phyloP scores from a whole-genome alignment of 805 yeast genomes.

The Saturnispora galanensis region DNA sequence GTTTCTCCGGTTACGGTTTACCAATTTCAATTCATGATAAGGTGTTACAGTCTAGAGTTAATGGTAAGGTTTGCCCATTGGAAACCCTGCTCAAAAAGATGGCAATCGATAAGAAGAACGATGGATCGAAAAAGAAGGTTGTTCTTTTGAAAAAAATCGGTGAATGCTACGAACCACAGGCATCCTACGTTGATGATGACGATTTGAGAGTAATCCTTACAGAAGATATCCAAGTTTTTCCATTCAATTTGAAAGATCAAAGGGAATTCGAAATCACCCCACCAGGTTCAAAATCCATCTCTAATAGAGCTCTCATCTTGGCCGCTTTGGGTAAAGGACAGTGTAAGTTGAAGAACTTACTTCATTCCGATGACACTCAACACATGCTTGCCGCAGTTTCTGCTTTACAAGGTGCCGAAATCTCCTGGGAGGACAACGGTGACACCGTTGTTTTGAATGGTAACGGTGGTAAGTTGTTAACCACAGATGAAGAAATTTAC shows the following conservation, averaged over 20 bases:
- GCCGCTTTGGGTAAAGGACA: conserved; percentile 88
- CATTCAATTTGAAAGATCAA: conserved; percentile 34
- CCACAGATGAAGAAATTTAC: conserved; percentile 61
- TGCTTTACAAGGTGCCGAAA: conserved; percentile 69
- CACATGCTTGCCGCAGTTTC: conserved; percentile 87
- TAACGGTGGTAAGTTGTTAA: conserved; percentile 68
- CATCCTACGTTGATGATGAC: conserved; percentile 72
- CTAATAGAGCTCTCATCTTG: conserved; percentile 85
- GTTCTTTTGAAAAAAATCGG: conserved; percentile 82
- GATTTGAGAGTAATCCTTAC: conserved; percentile 76
- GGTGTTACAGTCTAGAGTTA: conserved; percentile 57
- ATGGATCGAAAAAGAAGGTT: conserved; percentile 81
- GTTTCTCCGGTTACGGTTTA: conserved; percentile 75
- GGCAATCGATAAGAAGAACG: conserved; percentile 96
- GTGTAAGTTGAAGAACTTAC: conserved; percentile 71
- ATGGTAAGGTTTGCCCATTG: conserved; percentile 64
- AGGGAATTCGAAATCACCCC: conserved; percentile 50
- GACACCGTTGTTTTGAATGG: conserved; percentile 78
- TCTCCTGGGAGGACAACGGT: conserved; percentile 79
- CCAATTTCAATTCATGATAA: conserved; percentile 75
- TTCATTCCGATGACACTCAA: conserved; percentile 94
- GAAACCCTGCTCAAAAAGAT: conserved; percentile 67
- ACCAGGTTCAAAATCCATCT: conserved; percentile 96
- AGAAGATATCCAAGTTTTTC: conserved; percentile 64
- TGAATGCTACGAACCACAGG: conserved; percentile 77